Conservation (phyloP, 371 early-diverging fungal genomes). For the Mucor ambiguus region DNA sequence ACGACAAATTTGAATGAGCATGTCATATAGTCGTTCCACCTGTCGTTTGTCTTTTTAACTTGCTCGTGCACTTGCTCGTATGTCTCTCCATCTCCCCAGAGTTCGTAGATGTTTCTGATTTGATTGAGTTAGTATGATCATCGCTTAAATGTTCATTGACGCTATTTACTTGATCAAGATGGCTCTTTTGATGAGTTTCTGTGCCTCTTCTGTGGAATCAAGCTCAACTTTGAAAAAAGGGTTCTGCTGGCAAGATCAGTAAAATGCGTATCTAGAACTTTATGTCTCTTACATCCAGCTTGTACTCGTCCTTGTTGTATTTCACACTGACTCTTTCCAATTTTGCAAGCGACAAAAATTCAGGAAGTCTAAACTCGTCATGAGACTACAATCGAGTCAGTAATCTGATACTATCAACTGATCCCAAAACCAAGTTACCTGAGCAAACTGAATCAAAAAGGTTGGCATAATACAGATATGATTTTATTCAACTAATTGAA, state of each 20-base stretch:
- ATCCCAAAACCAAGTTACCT: conserved; percentile 17
- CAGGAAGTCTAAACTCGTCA: conserved; percentile 77
- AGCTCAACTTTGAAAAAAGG: conserved; percentile 82
- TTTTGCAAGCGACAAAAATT: conserved; percentile 80
- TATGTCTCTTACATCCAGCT: conserved; percentile 46
- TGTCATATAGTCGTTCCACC: conserved; percentile 62
- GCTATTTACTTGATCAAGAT: conserved; percentile 77
- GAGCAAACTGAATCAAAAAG: conserved; percentile 51
- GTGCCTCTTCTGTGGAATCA: conserved; percentile 71
- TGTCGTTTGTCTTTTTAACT: conserved; percentile 60
- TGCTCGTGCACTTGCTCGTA: conserved; percentile 66
- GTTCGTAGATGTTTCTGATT: conserved; percentile 70
- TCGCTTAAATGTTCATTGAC: neutral
- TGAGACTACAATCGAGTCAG: conserved; percentile 42
- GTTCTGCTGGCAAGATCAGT: conserved; percentile 43
- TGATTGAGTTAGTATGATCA: neutral
- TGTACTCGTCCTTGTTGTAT: conserved; percentile 58
- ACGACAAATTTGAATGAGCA: conserved; percentile 85
- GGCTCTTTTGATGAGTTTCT: conserved; percentile 76
- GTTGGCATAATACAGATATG: conserved; percentile 32
- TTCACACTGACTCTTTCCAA: conserved; percentile 67
- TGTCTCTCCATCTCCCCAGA: conserved; percentile 74
- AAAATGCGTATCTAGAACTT: neutral
- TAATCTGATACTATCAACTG: neutral
- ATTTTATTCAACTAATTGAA: neutral